phyloP scores from a whole-genome alignment of 2,329 filamentous ascomycete genomes.

The Verticillium isaacii region DNA sequence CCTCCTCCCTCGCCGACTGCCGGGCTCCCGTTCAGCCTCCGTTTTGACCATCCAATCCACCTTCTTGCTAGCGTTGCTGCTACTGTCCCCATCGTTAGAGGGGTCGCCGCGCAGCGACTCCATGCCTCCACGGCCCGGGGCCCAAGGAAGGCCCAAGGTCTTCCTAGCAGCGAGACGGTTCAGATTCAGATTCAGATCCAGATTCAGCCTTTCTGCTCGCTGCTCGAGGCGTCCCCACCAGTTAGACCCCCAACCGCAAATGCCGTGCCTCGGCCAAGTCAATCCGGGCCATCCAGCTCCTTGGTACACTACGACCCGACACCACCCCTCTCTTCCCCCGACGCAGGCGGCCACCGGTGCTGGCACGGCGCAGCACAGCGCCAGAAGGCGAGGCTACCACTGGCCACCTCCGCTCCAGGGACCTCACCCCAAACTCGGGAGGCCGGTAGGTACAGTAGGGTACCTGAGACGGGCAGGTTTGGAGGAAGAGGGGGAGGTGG shows the following conservation, averaged over 20 bases:
- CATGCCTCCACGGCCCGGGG: neutral
- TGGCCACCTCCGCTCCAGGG: too few species aligned
- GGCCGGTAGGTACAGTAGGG: neutral
- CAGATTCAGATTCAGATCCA: neutral
- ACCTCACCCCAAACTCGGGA: too few species aligned
- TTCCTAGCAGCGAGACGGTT: neutral
- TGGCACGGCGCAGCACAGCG: too few species aligned
- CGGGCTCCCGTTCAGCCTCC: neutral
- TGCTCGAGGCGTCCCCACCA: neutral
- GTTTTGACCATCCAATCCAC: neutral
- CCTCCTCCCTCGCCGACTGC: neutral
- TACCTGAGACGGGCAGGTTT: neutral
- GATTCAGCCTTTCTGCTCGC: neutral
- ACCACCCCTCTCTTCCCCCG: too few species aligned
- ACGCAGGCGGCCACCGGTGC: too few species aligned
- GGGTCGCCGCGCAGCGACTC: neutral
- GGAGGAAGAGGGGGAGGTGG: neutral
- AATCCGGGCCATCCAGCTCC: neutral
- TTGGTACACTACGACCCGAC: neutral
- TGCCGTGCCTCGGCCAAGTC: neutral
- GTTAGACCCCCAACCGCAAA: neutral
- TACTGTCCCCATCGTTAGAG: neutral
- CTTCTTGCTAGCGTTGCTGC: neutral
- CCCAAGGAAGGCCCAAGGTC: neutral
- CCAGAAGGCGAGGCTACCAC: too few species aligned